Percentiles rank a stretch among this genome's conserved stretches.
phyloP scores from a whole-genome alignment of 106 monocot genomes.

The Dendrobium nobile region DNA sequence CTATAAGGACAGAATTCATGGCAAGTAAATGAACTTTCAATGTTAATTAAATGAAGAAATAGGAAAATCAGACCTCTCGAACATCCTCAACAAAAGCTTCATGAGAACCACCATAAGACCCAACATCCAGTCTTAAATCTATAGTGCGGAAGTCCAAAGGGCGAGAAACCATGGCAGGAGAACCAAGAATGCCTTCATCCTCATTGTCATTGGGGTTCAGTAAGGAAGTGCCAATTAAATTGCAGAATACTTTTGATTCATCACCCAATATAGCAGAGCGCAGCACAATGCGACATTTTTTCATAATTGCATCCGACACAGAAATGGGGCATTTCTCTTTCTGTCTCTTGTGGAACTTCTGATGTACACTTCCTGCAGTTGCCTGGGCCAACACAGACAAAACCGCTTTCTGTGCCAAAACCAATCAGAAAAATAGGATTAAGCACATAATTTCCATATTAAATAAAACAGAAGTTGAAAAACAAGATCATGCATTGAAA shows the following conservation, averaged over 20 bases:
- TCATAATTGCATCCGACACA: conserved; percentile 76
- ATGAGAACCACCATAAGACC: conserved; percentile 78
- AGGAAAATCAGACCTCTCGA: conserved; percentile 48
- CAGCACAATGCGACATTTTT: conserved; percentile 72
- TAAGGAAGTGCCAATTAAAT: conserved; percentile 73
- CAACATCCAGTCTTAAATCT: conserved; percentile 73
- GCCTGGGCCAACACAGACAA: conserved; percentile 59
- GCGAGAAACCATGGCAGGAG: conserved; percentile 81
- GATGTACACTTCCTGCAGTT: conserved; percentile 31
- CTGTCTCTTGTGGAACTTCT: conserved; percentile 34
- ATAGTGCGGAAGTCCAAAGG: conserved; percentile 93
- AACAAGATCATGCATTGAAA: neutral
- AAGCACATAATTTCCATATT: neutral
- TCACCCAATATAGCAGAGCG: conserved; percentile 60
- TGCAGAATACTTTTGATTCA: conserved; percentile 83
- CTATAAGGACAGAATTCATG: too few species aligned
- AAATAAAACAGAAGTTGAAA: neutral
- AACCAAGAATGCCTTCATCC: conserved; percentile 89
- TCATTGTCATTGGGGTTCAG: conserved; percentile 69
- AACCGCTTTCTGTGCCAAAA: conserved; percentile 79
- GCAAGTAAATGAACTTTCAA: neutral
- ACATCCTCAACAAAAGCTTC: conserved; percentile 88
- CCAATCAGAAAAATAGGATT: conserved; percentile 9
- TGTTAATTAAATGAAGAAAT: neutral
- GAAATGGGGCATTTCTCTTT: conserved; percentile 41